Conservation (phyloP, 352 stramenopile genomes). For the Globisporangium abappressorium region DNA sequence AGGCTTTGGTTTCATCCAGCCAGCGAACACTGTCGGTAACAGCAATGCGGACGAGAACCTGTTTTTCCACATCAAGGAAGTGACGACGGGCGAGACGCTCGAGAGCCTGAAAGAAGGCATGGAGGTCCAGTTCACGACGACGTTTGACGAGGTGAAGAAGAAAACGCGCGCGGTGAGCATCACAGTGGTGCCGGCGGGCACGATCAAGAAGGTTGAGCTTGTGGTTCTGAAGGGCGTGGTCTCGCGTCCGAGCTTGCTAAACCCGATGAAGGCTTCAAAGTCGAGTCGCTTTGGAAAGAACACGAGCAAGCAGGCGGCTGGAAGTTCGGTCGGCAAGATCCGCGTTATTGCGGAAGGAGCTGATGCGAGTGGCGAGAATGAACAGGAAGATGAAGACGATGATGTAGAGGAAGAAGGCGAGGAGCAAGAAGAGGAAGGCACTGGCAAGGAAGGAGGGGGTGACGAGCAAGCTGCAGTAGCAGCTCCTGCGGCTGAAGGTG, state of each 20-base stretch:
- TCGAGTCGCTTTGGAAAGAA: slow-evolving; percentile 34
- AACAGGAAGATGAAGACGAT: slow-evolving; percentile 9
- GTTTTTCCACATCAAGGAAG: slow-evolving; percentile 81
- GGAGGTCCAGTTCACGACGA: slow-evolving; percentile 62
- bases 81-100: slow-evolving; percentile 47
- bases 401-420: slow-evolving; percentile 25
- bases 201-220: slow-evolving; percentile 45
- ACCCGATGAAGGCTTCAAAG: slow-evolving; percentile 35
- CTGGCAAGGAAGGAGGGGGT: slow-evolving; percentile 14
- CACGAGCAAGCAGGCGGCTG: slow-evolving; percentile 27
- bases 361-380: slow-evolving; percentile 14
- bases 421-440: slow-evolving; percentile 20
- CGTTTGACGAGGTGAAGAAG: slow-evolving; percentile 73
- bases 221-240: slow-evolving; percentile 49
- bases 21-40: slow-evolving; percentile 22
- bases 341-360: slow-evolving; percentile 18
- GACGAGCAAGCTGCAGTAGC: background rate
- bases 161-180: slow-evolving; percentile 55
- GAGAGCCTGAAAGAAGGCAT: slow-evolving; percentile 65
- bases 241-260: slow-evolving; percentile 56
- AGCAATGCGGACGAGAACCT: slow-evolving; percentile 45
- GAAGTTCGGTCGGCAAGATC: slow-evolving; percentile 59
- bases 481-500: background rate
- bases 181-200: slow-evolving; percentile 48
- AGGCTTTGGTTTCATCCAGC: slow-evolving; percentile 78